These are phyloP conservation scores for Solanum chiquidenum DNA, from an alignment of 257 asterid genomes.

Conservation along the genomic window DNA sequence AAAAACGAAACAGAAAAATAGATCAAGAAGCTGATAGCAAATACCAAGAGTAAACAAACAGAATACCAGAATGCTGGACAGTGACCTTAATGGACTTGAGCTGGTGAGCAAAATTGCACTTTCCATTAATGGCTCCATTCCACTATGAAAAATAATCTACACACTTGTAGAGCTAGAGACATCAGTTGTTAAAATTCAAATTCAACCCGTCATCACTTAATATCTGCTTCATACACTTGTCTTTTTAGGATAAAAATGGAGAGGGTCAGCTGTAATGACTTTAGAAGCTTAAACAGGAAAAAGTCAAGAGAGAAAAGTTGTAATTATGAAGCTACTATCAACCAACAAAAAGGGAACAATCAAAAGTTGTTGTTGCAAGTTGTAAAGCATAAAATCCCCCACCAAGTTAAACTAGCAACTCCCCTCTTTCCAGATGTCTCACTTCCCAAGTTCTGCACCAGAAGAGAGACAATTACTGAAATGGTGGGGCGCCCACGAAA, in stretches of 20 bases:
- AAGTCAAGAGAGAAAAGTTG: not conserved
- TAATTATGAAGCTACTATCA: not conserved
- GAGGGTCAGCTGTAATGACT: not conserved
- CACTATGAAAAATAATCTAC: not conserved
- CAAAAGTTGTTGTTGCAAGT: not conserved
- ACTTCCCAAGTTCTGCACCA: not conserved
- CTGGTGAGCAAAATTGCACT: not conserved
- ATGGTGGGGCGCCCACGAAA: conserved; percentile 9
- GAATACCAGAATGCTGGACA: not conserved
- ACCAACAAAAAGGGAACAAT: not conserved
- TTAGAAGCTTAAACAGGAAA: not conserved
- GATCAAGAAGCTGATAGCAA: not conserved
- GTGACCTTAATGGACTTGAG: not conserved
- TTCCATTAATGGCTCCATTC: not conserved
- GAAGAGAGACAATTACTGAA: conserved; percentile 1
- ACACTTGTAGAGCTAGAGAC: not conserved
- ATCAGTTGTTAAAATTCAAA: not conserved
- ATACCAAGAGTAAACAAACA: not conserved
- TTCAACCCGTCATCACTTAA: not conserved
- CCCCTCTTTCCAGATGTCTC: conserved; percentile 18
- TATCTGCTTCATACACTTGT: conserved; percentile 4
- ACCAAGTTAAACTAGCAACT: not conserved
- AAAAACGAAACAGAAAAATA: not conserved
- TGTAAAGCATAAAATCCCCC: not conserved
- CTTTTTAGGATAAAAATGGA: not conserved